Evolutionary conservation across 2,329 filamentous ascomycete species (phyloP).

Genomic region (Clarireedia hainanense): DNA sequence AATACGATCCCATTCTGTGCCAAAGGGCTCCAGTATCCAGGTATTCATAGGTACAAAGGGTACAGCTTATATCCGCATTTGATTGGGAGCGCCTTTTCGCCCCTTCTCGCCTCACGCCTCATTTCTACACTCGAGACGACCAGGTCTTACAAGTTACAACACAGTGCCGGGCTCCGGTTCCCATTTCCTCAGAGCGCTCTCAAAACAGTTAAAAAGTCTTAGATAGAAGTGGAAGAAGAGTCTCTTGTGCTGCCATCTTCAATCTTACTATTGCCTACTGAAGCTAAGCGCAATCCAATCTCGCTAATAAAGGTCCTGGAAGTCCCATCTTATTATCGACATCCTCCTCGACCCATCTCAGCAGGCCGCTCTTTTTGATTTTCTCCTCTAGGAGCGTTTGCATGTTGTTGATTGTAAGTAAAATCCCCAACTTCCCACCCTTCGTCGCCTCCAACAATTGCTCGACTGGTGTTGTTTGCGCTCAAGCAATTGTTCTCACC

Average conservation of each 20-base stretch:
- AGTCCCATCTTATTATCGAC: slow-evolving; percentile 9
- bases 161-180: too few species aligned
- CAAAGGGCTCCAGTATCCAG: not conserved
- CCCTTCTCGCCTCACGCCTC: too few species aligned
- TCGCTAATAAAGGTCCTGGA: slow-evolving; percentile 9
- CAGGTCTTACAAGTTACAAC: too few species aligned
- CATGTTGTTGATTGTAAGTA: slow-evolving; percentile 9
- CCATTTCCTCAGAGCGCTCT: too few species aligned
- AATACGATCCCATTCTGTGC: not conserved
- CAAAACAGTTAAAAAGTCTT: too few species aligned
- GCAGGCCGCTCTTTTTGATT: slow-evolving; percentile 6
- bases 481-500: not conserved
- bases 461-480: not conserved
- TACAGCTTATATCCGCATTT: too few species aligned
- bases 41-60: too few species aligned
- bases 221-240: too few species aligned
- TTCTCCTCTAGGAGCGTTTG: slow-evolving; percentile 8
- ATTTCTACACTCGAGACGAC: too few species aligned
- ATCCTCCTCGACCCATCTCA: slow-evolving; percentile 4
- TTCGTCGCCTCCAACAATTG: not conserved
- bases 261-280: not conserved
- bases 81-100: not conserved
- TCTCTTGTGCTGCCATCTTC: too few species aligned
- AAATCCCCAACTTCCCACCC: not conserved
- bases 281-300: slow-evolving; percentile 8